Evolutionary conservation across 352 stramenopile species (phyloP), one percentile per base, ranked within the genome.

Genomic region (Phytophthora pini): DNA sequence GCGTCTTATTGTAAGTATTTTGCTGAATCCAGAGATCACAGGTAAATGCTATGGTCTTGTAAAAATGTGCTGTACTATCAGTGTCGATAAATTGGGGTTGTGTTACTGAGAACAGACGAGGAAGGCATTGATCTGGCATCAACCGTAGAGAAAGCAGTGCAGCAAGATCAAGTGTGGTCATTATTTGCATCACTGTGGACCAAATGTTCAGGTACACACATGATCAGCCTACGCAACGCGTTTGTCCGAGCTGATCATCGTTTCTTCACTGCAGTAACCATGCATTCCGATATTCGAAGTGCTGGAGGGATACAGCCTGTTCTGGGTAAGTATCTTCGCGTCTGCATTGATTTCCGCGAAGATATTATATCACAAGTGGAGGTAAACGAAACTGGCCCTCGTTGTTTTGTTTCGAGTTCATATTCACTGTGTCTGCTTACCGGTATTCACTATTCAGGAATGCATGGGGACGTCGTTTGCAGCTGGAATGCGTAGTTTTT

Each of bases 111-210:
- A 2, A 20, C 15, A 87, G 78, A 87, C 47, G 79, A 90, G 53
- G 71, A 80, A 68, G 72, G 65, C 13, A 80, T 84, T 29, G 74
- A 87, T n/a, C 47, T 90, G 10, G 71, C 74, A 24, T 83, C 69
- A 1, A 65, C 74, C 24, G 48, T 85, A 4, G 82, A 87, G 43
- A 61, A 66, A 6, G 74, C 72, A 31, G 41, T 90, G 5, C 31
- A 59, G 2, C 73, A 90, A 39, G 64, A 80, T 12, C 48, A 61
- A 20, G 62, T 90, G 1, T 74, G 74, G 61, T 45, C 52, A 11
- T 54, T 73, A 31, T 55, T 87, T 11, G 54, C 68, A 4, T 80
- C 69, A 17, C 46, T 83, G 11, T 74, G 74, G 52, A 54, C 46
- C 26, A 70, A 70, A 6, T 85, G 73, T 29, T 74, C 77, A 76